Conservation (phyloP, 148 eudicot genomes). For the Rhododendron griersonianum region DNA sequence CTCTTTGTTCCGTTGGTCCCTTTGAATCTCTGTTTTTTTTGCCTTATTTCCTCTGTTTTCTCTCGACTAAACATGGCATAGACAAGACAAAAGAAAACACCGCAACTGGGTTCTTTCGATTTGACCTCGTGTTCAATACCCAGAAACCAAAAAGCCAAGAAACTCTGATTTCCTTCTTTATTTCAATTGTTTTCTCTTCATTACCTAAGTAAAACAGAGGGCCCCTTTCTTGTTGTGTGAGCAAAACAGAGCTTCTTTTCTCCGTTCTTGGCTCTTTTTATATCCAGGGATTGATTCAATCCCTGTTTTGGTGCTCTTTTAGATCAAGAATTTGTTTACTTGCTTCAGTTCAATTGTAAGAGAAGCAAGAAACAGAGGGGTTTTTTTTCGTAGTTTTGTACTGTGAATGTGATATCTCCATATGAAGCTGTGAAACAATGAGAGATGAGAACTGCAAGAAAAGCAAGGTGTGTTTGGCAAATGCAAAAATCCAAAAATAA, state of each 20-base stretch:
- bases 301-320: not conserved
- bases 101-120: constrained; percentile 37
- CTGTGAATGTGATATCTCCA: constrained; percentile 4
- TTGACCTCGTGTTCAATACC: constrained; percentile 24
- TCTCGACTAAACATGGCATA: not conserved
- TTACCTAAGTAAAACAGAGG: constrained; percentile 18
- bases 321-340: not conserved
- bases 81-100: not conserved
- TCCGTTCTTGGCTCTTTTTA: not conserved
- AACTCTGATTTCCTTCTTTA: constrained; percentile 8
- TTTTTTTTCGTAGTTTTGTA: not conserved
- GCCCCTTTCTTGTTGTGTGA: not conserved
- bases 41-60: constrained; percentile 4
- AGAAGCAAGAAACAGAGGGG: not conserved
- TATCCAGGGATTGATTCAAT: not conserved
- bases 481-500: not conserved
- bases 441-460: constrained; percentile 78
- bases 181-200: constrained; percentile 13
- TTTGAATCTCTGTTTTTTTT: not conserved
- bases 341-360: not conserved
- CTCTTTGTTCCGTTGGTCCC: constrained; percentile 11
- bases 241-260: not conserved
- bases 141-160: constrained; percentile 20
- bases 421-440: constrained; percentile 70
- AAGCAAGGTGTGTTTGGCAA: constrained; percentile 67